Conservation (phyloP, 2,329 filamentous ascomycete species). For the Septoria linicola region DNA sequence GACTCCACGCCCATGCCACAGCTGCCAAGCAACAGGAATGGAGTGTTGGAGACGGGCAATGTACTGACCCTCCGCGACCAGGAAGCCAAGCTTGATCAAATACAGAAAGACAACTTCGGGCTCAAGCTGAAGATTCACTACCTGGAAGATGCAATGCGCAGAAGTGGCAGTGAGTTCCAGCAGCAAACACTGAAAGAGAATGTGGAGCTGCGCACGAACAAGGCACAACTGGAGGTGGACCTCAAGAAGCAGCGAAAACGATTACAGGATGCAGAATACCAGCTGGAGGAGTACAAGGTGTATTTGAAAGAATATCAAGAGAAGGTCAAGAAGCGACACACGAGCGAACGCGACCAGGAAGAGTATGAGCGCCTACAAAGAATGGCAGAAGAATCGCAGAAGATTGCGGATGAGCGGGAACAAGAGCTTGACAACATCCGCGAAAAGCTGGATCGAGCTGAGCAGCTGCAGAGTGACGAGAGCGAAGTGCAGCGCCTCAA, state of each 20-base stretch:
- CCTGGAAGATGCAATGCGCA: slow-evolving; percentile 83
- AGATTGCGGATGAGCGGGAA: slow-evolving; percentile 42
- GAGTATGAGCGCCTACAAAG: slow-evolving; percentile 54
- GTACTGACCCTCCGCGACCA: slow-evolving; percentile 90
- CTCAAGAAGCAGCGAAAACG: slow-evolving; percentile 83
- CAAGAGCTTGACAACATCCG: slow-evolving; percentile 46
- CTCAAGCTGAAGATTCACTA: slow-evolving; percentile 97
- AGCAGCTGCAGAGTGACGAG: slow-evolving; percentile 35
- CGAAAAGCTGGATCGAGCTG: slow-evolving; percentile 42
- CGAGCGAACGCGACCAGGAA: slow-evolving; percentile 65
- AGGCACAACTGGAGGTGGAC: slow-evolving; percentile 84
- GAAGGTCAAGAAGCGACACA: slow-evolving; percentile 71
- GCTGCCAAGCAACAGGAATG: slow-evolving; percentile 60
- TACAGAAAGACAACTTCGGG: slow-evolving; percentile 98
- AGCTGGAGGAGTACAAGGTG: slow-evolving; percentile 78
- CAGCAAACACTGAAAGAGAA: slow-evolving; percentile 90
- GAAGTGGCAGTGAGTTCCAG: slow-evolving; percentile 85
- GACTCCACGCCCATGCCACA: slow-evolving; percentile 79
- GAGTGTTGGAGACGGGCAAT: slow-evolving; percentile 77
- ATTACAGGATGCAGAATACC: slow-evolving; percentile 75
- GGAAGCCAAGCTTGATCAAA: slow-evolving; percentile 87
- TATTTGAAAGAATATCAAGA: slow-evolving; percentile 82
- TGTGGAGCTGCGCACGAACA: slow-evolving; percentile 90
- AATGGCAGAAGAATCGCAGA: slow-evolving; percentile 46
- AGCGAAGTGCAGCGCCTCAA: slow-evolving; percentile 42